Conservation (phyloP, 2,329 filamentous ascomycete species). For the Fusarium longipes region DNA sequence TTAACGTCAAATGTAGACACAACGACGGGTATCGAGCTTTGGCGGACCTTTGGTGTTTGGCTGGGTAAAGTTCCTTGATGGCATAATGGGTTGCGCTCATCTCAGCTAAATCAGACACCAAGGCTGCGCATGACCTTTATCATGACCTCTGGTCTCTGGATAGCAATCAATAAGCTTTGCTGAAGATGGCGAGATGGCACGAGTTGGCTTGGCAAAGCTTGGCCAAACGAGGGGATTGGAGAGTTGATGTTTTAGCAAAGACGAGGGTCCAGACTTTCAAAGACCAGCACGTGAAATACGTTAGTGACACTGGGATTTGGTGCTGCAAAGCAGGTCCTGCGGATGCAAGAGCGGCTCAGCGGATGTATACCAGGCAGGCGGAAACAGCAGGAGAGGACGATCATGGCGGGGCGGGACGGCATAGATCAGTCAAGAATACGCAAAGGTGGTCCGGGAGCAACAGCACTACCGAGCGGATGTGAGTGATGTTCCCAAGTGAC, state of each 20-base stretch:
- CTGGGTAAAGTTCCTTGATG: not conserved
- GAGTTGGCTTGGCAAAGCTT: conserved; percentile 29
- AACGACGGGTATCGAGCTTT: not conserved
- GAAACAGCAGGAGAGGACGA: not conserved
- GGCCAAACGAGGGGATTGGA: not conserved
- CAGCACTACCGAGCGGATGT: not conserved
- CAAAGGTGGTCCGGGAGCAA: not conserved
- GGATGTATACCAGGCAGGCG: not conserved
- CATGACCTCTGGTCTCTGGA: not conserved
- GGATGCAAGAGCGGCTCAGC: not conserved
- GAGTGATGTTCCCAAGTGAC: not conserved
- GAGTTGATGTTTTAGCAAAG: not conserved
- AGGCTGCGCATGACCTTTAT: not conserved
- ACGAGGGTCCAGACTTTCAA: not conserved
- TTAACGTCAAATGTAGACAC: not conserved
- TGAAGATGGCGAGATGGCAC: conserved; percentile 29
- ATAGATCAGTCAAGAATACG: not conserved
- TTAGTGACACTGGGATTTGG: too few relatives aligned
- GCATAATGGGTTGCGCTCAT: not conserved
- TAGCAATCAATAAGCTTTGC: conserved; percentile 29
- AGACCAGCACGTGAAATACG: not conserved
- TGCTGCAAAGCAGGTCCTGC: not conserved
- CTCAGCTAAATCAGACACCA: not conserved
- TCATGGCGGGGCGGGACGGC: not conserved
- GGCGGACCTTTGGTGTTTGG: not conserved